Evolutionary conservation across 495 filamentous ascomycete genomes (phyloP).

Genomic region (Aspergillus conjunctus): DNA sequence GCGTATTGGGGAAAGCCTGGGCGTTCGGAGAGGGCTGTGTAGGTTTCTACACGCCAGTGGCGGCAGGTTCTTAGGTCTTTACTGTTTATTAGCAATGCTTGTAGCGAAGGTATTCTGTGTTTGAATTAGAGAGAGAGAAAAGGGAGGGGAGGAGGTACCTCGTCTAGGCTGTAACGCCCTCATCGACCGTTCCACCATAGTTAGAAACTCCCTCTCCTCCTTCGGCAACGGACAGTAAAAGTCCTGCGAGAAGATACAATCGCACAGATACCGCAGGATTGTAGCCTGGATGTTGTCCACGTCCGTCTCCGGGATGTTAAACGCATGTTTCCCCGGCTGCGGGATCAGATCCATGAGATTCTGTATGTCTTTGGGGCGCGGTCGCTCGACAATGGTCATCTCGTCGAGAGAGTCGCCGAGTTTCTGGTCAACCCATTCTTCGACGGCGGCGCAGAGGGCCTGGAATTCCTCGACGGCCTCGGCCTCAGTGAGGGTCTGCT

Average conservation of each 20-base stretch:
- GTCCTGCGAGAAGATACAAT: conserved; percentile 10
- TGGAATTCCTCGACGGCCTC: conserved; percentile 6
- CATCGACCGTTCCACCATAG: conserved; percentile 7
- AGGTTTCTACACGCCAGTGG: conserved; percentile 13
- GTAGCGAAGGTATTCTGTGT: no score
- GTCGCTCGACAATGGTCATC: not conserved
- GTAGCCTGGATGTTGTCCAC: conserved; percentile 9
- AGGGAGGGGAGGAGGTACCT: conserved; percentile 1
- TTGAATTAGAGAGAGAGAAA: no score
- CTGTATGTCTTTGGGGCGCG: not conserved
- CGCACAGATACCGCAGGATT: conserved; percentile 5
- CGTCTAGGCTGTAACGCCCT: conserved; percentile 1
- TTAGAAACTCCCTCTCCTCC: conserved; percentile 6
- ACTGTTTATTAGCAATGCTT: not conserved
- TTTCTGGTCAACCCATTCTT: conserved; percentile 17
- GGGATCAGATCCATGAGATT: conserved; percentile 13
- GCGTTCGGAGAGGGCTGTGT: conserved; percentile 4
- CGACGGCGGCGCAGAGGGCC: conserved; percentile 6
- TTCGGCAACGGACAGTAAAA: conserved; percentile 10
- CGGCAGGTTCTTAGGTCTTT: conserved; percentile 7
- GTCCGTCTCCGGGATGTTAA: conserved; percentile 1
- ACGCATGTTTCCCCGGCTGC: not conserved
- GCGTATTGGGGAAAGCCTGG: conserved; percentile 1
- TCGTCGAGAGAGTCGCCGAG: conserved; percentile 15
- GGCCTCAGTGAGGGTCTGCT: conserved; percentile 4